A percentile compares a stretch with the other conserved stretches of the same genome.
phyloP scores from a whole-genome alignment of 208 protist species.

The Angomonas ambiguus region DNA sequence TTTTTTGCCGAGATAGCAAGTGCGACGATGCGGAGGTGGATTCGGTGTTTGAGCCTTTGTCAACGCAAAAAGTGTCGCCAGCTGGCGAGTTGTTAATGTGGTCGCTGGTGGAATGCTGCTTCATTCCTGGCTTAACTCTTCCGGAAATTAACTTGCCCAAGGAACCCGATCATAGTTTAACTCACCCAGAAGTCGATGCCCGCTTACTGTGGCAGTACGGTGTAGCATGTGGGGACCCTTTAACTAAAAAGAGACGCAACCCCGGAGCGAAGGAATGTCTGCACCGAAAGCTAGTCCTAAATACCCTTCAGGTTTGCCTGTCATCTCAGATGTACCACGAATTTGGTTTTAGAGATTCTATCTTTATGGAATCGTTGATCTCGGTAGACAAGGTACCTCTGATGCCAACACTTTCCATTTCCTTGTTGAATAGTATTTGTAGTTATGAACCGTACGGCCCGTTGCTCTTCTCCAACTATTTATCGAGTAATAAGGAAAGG shows the following conservation, averaged over 20 bases:
- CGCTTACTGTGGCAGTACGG: slow-evolving; percentile 65
- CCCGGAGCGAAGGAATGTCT: slow-evolving; percentile 7
- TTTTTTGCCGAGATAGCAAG: slow-evolving; percentile 62
- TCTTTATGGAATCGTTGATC: slow-evolving; percentile 72
- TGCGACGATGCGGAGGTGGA: slow-evolving; percentile 57
- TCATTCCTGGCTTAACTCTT: slow-evolving; percentile 69
- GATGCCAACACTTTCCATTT: slow-evolving; percentile 65
- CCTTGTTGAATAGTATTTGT: slow-evolving; percentile 72
- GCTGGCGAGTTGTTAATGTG: slow-evolving; percentile 51
- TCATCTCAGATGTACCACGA: slow-evolving; percentile 54
- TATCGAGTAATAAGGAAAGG: slow-evolving; percentile 40
- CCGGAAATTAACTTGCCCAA: slow-evolving; percentile 11
- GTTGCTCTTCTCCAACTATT: slow-evolving; percentile 78
- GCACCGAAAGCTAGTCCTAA: slow-evolving; percentile 25
- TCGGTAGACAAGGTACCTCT: slow-evolving; percentile 47
- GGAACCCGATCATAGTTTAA: slow-evolving; percentile 22
- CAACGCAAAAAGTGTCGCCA: background rate
- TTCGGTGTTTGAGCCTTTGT: slow-evolving; percentile 34
- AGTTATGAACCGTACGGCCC: slow-evolving; percentile 64
- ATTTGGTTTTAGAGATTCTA: slow-evolving; percentile 42
- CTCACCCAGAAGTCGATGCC: slow-evolving; percentile 44
- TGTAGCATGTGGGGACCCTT: slow-evolving; percentile 37
- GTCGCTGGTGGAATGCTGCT: slow-evolving; percentile 82
- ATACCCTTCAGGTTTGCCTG: slow-evolving; percentile 40
- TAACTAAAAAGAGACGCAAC: slow-evolving; percentile 10